Percentiles rank a stretch among this genome's conserved stretches.
Conservation (phyloP, 257 asterid species). For the Scutellaria baicalensis region DNA sequence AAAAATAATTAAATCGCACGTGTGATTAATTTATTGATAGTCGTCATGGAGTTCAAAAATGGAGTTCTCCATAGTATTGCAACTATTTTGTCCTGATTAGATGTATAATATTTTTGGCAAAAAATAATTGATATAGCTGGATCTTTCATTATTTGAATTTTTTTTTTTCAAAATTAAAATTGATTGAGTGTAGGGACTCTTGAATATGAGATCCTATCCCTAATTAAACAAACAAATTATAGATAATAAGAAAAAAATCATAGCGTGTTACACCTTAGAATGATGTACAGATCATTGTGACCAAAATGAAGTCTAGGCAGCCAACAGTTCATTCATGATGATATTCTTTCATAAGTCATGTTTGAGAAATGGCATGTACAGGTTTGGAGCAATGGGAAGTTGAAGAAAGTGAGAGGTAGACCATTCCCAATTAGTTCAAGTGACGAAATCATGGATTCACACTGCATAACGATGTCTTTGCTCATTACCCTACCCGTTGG, state of each 20-base stretch:
- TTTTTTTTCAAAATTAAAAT: no score
- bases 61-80: not conserved
- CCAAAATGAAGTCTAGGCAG: no score
- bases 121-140: conserved; percentile 1
- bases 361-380: not conserved
- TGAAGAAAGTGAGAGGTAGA: conserved; percentile 65
- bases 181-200: no score
- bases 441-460: not conserved
- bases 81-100: not conserved
- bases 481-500: conserved; percentile 53
- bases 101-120: not conserved
- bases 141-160: not conserved
- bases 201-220: no score
- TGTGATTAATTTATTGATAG: not conserved
- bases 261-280: no score
- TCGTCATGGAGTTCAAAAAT: not conserved
- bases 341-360: not conserved
- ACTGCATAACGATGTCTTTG: conserved; percentile 38
- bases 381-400: conserved; percentile 90
- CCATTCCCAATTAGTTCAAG: conserved; percentile 13
- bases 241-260: no score
- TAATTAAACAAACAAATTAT: no score
- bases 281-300: no score
- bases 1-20: not conserved
- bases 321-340: no score